phyloP scores from a whole-genome alignment of 2,329 filamentous ascomycete species.

The Mollisia scopiformis region DNA sequence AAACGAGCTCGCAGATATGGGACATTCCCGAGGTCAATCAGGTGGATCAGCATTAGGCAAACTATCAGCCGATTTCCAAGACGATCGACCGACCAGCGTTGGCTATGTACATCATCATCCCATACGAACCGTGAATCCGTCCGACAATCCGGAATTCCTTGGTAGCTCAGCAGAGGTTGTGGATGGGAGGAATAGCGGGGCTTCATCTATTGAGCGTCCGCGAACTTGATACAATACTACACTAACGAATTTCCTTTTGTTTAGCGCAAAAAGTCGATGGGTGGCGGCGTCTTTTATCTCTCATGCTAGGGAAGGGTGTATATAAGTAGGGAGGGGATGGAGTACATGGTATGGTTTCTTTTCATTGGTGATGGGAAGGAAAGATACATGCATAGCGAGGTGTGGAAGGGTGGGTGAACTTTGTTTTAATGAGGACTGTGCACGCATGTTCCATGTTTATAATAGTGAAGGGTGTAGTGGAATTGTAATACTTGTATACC shows the following conservation, averaged over 20 bases:
- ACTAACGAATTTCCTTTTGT: slow-evolving; percentile 3
- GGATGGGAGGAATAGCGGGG: slow-evolving; percentile 38
- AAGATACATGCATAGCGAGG: background rate
- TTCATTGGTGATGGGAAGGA: background rate
- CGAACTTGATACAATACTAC: slow-evolving; percentile 8
- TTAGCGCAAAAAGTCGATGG: background rate
- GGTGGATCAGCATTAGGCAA: slow-evolving; percentile 25
- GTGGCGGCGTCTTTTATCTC: too few species aligned
- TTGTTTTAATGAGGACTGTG: background rate
- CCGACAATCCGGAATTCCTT: slow-evolving; percentile 49
- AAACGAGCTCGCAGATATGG: slow-evolving; percentile 51
- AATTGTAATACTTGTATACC: background rate
- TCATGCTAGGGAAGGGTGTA: background rate
- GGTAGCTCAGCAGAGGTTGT: slow-evolving; percentile 61
- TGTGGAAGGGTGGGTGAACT: background rate
- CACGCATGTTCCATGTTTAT: background rate
- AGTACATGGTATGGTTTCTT: background rate
- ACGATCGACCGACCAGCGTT: slow-evolving; percentile 56
- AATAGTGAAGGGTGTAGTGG: background rate
- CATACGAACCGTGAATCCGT: slow-evolving; percentile 57
- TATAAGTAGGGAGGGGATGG: background rate
- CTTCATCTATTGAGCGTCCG: slow-evolving; percentile 27
- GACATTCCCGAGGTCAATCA: slow-evolving; percentile 38
- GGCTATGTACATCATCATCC: slow-evolving; percentile 62
- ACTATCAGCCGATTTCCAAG: slow-evolving; percentile 39